Base-by-base conservation (phyloP, 2,329 filamentous ascomycete genomes). In the Zymoseptoria ardabiliae region DNA sequence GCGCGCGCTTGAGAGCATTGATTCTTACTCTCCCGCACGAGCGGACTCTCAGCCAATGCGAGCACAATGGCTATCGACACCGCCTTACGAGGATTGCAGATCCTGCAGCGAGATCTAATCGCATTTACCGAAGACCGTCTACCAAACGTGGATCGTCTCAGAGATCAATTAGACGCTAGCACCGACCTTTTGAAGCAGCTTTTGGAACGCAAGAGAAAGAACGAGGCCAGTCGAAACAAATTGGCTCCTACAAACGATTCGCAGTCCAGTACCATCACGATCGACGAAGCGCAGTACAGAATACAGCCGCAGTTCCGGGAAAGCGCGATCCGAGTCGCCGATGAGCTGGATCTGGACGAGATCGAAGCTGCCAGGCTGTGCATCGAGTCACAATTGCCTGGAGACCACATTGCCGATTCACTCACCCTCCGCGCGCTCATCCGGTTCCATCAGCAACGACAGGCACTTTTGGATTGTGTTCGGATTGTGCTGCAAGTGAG, bases 251-350 rank as follows among this genome's bases (percentile, higher is more conserved):
- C 70, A 77, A 61, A 61, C n/a, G 60, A 51, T 21, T 59, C 65
- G 7, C 51, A 50, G 21, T 55, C 64, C 21, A 91, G 90, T 59
- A 92, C 89, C 72, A 80, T 97, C 66, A 84, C 79, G 35, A 76
- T 96, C 60, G 83, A 84, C 66, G 87, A 86, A 63, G 82, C 84
- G 35, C 85, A 92, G 69, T 97, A 91, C 74, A 78, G 82, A 21
- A 79, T 99, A 77, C 97, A 96, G 75, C 83, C 89, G 58, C 86
- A 91, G 63, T 97, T 99, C 75, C 86, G 93, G 70, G 88, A 96
- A 73, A 85, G 88, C 66, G 84, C 86, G 22, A 80, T 96, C 30
- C 84, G 90, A 68, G 80, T 99, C 45, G 89, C 93, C 58, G 92
- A 97, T 73, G 90, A 91, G 66, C 80, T 97, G 62, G 87, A 96